Conservation (phyloP, 108 stramenopile genomes). For the Asterionellopsis glacialis region DNA sequence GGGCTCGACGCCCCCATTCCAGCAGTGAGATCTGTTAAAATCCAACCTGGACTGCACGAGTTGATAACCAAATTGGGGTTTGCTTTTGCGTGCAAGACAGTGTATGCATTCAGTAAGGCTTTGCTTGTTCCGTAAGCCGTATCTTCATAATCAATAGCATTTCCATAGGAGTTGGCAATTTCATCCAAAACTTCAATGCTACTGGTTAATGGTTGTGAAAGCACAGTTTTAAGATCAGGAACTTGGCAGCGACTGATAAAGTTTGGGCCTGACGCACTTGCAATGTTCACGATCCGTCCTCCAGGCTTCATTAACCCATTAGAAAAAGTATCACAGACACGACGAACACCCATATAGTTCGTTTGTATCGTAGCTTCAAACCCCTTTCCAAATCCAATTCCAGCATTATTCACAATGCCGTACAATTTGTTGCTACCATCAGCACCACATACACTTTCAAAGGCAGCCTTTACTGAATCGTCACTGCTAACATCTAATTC, state of each 20-base stretch:
- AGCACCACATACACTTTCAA: too few relatives aligned
- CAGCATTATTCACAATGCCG: conserved; percentile 67
- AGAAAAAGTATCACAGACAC: conserved; percentile 41
- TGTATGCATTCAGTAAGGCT: conserved; percentile 48
- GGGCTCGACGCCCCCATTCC: conserved; percentile 35
- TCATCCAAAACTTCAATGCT: conserved; percentile 12
- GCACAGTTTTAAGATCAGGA: conserved; percentile 4
- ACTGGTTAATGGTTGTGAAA: conserved; percentile 26
- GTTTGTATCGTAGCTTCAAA: conserved; percentile 29
- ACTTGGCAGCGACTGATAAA: conserved; percentile 15
- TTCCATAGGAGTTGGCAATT: conserved; percentile 13
- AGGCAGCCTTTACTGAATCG: conserved; percentile 36
- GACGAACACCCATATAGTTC: conserved; percentile 50
- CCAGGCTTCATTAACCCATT: conserved; percentile 19
- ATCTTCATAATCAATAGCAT: too few relatives aligned
- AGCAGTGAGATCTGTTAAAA: conserved; percentile 44
- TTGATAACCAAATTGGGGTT: conserved; percentile 43
- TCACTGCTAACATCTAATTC: conserved; percentile 34
- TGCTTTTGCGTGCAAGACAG: conserved; percentile 29
- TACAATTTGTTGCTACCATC: conserved; percentile 22
- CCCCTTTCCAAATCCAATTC: conserved; percentile 34
- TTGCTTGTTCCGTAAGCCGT: conserved; percentile 44
- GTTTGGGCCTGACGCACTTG: conserved; percentile 41
- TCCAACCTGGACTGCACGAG: conserved; percentile 47
- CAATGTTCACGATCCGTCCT: conserved; percentile 57